These are phyloP conservation scores for Triticum aestivum DNA, from an alignment of 176 grass and related monocot species.

Conservation along the genomic window IWGSC_CS_RefSeq_v2.1 NC_057811.1:10410087-10410586, in stretches of 20 bases:
- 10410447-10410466: constrained; percentile 57
- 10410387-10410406: constrained; percentile 25
- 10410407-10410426: constrained; percentile 81
- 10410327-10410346: background rate
- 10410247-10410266: constrained; percentile 93
- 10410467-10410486: constrained; percentile 39
- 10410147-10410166: constrained; percentile 81
- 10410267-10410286: background rate
- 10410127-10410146: constrained; percentile 47
- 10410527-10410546: constrained; percentile 91
- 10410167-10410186: constrained; percentile 69
- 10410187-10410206: constrained; percentile 81
- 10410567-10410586: background rate
- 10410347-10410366: background rate
- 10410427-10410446: constrained; percentile 90
- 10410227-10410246: constrained; percentile 91
- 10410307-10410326: background rate
- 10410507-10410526: constrained; percentile 77
- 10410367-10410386: background rate
- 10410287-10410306: background rate
- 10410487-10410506: constrained; percentile 86
- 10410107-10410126: constrained; percentile 60
- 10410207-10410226: constrained; percentile 97
- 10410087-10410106: constrained; percentile 38
- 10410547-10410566: background rate